These are phyloP conservation scores for Phytophthora cactorum DNA, from an alignment of 352 stramenopile species.

Conservation along the genomic window DNA sequence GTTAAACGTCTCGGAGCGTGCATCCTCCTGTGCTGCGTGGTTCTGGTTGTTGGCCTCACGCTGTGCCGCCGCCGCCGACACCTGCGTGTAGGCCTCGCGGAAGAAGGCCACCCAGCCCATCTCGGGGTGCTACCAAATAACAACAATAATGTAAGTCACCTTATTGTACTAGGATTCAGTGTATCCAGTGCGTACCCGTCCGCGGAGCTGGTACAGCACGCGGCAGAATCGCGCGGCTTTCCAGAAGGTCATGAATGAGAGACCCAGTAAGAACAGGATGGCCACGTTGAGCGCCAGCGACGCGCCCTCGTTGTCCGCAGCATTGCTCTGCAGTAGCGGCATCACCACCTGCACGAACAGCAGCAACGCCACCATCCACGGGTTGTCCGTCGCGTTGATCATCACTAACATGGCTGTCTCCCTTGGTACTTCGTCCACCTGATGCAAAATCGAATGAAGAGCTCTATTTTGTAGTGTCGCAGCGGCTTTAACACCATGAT, in stretches of 20 bases:
- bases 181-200: slow-evolving; percentile 28
- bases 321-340: slow-evolving; percentile 75
- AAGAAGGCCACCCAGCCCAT: slow-evolving; percentile 66
- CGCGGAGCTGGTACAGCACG: slow-evolving; percentile 53
- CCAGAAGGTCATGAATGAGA: slow-evolving; percentile 60
- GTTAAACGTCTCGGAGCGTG: slow-evolving; percentile 69
- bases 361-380: slow-evolving; percentile 79
- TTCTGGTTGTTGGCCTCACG: slow-evolving; percentile 45
- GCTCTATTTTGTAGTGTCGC: slow-evolving; percentile 7
- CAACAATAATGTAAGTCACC: not conserved
- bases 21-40: slow-evolving; percentile 38
- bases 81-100: slow-evolving; percentile 57
- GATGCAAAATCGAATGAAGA: slow-evolving; percentile 17
- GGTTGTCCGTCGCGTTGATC: slow-evolving; percentile 80
- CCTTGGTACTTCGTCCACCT: slow-evolving; percentile 3
- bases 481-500: slow-evolving; percentile 19
- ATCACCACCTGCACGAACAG: slow-evolving; percentile 83
- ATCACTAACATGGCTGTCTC: slow-evolving; percentile 74
- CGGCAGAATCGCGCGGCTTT: slow-evolving; percentile 66
- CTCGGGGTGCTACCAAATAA: slow-evolving; percentile 46
- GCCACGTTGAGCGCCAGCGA: slow-evolving; percentile 61
- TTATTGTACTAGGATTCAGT: not conserved
- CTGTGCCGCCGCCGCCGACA: slow-evolving; percentile 42
- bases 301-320: slow-evolving; percentile 54
- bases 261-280: slow-evolving; percentile 60